Base-by-base conservation (phyloP, 129 eudicot species). In the Solidago caesia region DNA sequence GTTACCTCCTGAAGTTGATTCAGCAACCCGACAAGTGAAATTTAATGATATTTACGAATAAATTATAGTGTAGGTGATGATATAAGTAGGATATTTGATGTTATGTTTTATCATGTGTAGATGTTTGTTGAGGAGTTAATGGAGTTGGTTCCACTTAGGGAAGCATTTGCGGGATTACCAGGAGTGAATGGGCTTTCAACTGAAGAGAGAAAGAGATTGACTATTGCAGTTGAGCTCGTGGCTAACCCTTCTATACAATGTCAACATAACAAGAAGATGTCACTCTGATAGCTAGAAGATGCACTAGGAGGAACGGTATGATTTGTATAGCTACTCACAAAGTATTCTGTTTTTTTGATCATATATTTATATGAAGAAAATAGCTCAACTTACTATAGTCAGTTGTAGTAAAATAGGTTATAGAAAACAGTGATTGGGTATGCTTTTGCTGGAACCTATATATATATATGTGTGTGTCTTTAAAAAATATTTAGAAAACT, bases 111-210 rank as follows among this genome's bases (percentile, higher is more conserved):
- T 66, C 11, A 64, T 49, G 25, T 61, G 49, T 82, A 92, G 98
- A 84, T 92, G 98, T 92, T 92, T 46, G 75, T 92, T 41, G 94
- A 92, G 79, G 94, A 92, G 70, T 88, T 92, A 29, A 92, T 92
- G 98, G 92, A 92, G 72, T 87, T 92, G 51, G 85, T 77, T 62
- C 87, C 89, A 61, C 43, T 92, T 52, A 86, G 79, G 70, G 90
- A 85, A 71, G 96, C 96, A 48, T 87, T 92, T 47, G 96, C 89
- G 53, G 98, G 98, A 67, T 85, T 92, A 74, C 98, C 96, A 0
- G 98, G 98, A 39, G 93, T 89, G 10, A 89, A 87, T 11, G 98
- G 98, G 75, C 94, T 92, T 25, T 92, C 98, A 55, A 92, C 96
- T 4, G 98, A 92, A 82, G 96, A 92, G 42, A 74, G 96, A 6